phyloP scores from a whole-genome alignment of 164 flowering plant species.

The Nelumbo lutea region DNA sequence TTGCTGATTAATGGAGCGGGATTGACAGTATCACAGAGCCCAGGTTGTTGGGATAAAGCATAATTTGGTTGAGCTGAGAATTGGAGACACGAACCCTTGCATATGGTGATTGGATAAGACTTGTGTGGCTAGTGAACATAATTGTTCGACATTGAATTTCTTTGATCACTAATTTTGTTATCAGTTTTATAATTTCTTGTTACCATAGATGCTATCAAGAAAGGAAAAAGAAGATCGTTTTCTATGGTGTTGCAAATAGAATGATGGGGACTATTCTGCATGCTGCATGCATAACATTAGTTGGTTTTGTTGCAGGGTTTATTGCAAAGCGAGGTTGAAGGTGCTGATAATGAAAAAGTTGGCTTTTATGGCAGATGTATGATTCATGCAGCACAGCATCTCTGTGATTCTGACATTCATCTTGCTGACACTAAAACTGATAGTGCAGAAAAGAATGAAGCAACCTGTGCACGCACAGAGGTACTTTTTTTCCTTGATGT shows the following conservation, averaged over 20 bases:
- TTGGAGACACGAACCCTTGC: too few species aligned
- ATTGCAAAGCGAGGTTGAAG: constrained; percentile 67
- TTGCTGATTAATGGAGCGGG: too few species aligned
- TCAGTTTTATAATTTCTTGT: too few species aligned
- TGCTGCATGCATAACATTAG: background rate
- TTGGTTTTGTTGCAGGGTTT: constrained; percentile 38
- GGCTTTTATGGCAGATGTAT: constrained; percentile 59
- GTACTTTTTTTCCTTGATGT: constrained; percentile 18
- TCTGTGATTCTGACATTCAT: constrained; percentile 16
- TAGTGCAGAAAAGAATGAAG: constrained; percentile 18
- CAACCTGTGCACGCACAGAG: constrained; percentile 64
- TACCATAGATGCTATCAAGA: background rate
- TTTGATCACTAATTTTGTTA: too few species aligned
- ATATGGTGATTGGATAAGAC: too few species aligned
- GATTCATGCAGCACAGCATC: constrained; percentile 35
- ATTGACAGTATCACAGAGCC: too few species aligned
- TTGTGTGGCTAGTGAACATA: too few species aligned
- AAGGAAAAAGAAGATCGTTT: background rate
- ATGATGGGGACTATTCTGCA: background rate
- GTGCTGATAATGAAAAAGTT: constrained; percentile 46
- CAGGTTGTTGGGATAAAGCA: too few species aligned
- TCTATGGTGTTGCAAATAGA: background rate
- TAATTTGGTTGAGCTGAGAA: too few species aligned
- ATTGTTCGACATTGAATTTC: too few species aligned
- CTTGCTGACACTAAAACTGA: constrained; percentile 12